A percentile compares a stretch with the other conserved stretches of the same genome.
These are phyloP conservation scores for Endothia cerciana DNA, from an alignment of 2,329 filamentous ascomycete genomes.

Conservation along the genomic window DNA sequence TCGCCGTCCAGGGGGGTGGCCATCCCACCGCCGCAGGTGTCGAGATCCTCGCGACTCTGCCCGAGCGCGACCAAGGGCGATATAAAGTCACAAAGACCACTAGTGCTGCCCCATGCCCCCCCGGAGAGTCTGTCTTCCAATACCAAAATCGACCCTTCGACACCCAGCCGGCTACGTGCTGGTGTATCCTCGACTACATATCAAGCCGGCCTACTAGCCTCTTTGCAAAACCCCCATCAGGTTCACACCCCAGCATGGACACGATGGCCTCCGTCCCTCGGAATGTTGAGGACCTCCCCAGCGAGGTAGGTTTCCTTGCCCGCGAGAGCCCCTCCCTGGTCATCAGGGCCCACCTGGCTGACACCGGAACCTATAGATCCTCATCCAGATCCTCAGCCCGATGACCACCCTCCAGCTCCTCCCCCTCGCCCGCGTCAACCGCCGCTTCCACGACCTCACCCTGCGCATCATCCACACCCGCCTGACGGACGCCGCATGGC, in stretches of 20 bases:
- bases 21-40: neutral
- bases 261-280: slow-evolving; percentile 25
- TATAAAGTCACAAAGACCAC: slow-evolving; percentile 10
- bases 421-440: slow-evolving; percentile 35
- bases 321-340: too few relatives aligned
- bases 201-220: slow-evolving; percentile 14
- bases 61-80: neutral
- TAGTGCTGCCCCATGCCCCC: slow-evolving; percentile 25
- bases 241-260: slow-evolving; percentile 8
- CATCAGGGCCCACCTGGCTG: neutral
- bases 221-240: slow-evolving; percentile 2
- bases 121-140: slow-evolving; percentile 26
- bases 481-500: slow-evolving; percentile 51
- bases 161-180: slow-evolving; percentile 11
- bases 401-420: slow-evolving; percentile 37
- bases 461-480: slow-evolving; percentile 38
- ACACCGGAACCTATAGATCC: slow-evolving; percentile 34
- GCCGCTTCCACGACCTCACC: slow-evolving; percentile 37
- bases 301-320: slow-evolving; percentile 21
- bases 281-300: slow-evolving; percentile 28
- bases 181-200: slow-evolving; percentile 14
- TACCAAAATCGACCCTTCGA: slow-evolving; percentile 25
- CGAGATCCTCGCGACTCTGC: slow-evolving; percentile 5
- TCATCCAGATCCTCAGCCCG: slow-evolving; percentile 37
- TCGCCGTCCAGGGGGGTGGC: neutral